Conservation (phyloP, 1,284 basidiomycete species). For the Trametes polyzona region DNA sequence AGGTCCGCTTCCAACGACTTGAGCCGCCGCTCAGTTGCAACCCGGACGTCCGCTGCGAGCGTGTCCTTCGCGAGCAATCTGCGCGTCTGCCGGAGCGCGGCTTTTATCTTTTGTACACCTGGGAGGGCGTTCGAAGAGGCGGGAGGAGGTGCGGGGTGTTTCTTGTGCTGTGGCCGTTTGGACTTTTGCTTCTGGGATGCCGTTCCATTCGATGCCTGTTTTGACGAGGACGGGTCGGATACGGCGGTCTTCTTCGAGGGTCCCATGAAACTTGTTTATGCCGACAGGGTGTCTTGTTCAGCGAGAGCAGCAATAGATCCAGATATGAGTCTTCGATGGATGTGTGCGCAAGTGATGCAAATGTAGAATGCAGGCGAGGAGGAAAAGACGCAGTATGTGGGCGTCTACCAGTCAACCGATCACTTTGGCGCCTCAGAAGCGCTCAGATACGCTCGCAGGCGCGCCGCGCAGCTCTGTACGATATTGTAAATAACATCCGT, state of each 20-base stretch:
- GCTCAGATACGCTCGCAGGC: too few species aligned
- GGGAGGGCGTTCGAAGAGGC: constrained; percentile 35
- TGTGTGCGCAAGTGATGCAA: too few species aligned
- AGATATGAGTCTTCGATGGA: too few species aligned
- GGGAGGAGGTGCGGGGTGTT: constrained; percentile 10
- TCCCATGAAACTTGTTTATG: too few species aligned
- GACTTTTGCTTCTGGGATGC: constrained; percentile 14
- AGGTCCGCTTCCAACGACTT: constrained; percentile 79
- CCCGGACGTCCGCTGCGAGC: constrained; percentile 76
- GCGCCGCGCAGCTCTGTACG: too few species aligned
- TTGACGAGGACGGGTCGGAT: constrained; percentile 21
- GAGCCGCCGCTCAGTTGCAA: constrained; percentile 77
- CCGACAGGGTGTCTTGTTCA: too few species aligned
- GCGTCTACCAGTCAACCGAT: too few species aligned
- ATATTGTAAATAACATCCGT: too few species aligned
- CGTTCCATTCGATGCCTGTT: not conserved
- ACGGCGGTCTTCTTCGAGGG: not conserved
- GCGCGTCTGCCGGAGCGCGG: constrained; percentile 76
- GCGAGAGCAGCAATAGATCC: too few species aligned
- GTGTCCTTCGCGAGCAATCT: constrained; percentile 82
- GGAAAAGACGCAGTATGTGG: too few species aligned
- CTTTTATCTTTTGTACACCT: constrained; percentile 81
- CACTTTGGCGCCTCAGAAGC: too few species aligned
- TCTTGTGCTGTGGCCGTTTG: constrained; percentile 19
- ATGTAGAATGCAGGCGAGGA: too few species aligned